Evolutionary conservation across 2,329 filamentous ascomycete species (phyloP), one percentile per base, ranked within the genome.

Genomic region (Xylariaceae sp.): DNA sequence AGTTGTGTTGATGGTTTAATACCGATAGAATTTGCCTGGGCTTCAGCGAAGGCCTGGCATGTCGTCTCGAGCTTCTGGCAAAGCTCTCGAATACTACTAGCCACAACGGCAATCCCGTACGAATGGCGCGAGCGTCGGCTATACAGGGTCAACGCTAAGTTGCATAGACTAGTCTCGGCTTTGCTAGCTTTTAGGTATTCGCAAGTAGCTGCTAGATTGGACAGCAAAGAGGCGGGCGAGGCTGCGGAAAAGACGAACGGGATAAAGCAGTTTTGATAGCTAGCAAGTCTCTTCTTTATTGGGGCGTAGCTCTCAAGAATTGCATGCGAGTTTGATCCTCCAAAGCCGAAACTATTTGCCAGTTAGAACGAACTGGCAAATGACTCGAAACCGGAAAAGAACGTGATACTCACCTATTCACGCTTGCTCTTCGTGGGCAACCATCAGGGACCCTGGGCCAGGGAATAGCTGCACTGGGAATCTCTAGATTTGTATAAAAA

Each of bases 71-170:
- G 42, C 2, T 47, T 10, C 6, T 32, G 35, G 20, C 46, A 49
- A 4, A 65, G 20, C 0, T 50, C 64, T 10, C 63, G 39, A 1
- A 69, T 70, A 50, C 72, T 29, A 29, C 40, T 10, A 29, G 40
- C 69, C n/a, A 66, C 63, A 11, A 64, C 47, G 0, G 59, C 59
- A 9, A 72, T 64, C 1, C 70, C 72, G 24, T 13, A 49, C 21
- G n/a, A 49, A 52, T 35, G 51, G 41, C 11, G 41, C 8, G 41
- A 33, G 4, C 53, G 35, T 6, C 53, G 47, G 3, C 4, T 24
- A 10, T 52, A 36, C 8, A 56, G 16, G 1, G 53, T 56, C 10
- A 24, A 51, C 6, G 53, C 47, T 30, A 56, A 21, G 29, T 56
- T 42, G 18, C 29, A 13, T 36, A 23, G 30, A 27, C 3, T 24